Evolutionary conservation across 1,284 basidiomycete species (phyloP), one percentile per base, ranked within the genome.

Genomic region (Leccinum griseonigrum): DNA sequence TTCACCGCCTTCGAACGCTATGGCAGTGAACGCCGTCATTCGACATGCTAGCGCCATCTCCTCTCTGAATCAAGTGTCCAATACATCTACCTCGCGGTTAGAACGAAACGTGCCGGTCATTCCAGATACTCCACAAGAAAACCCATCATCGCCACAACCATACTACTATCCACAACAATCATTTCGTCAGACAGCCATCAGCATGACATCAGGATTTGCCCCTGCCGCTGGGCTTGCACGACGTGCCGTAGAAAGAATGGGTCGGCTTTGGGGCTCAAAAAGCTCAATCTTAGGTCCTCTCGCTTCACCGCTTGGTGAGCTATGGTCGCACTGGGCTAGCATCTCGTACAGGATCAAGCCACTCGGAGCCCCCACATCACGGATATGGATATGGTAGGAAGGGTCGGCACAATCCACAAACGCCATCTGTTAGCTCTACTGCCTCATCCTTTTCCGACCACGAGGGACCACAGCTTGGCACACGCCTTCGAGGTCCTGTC

Each of bases 181-280:
- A 40, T 77, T 82, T 64, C 79, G 86, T 34, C 85, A 87, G 66
- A 85, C 87, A 29, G 82, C 88, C n/a, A 82, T 89, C 64, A 90
- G 87, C 67, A 84, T 91, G 75, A 83, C 86, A 2, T 81, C 80
- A 57, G 82, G 85, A 43, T 78, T 90, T 60, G 85, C 84, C 2
- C 86, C 87, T 38, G 86, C 87, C 31, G 86, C 87, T 28, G 87
- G 87, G 9, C 78, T 88, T n/a, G 90, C 88, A 18, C 87, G 86
- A 67, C 83, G 86, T 63, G 89, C 90, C 3, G 88, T 88, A 4
- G 88, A 91, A 75, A 87, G 84, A 71, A 85, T 92, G 76, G 85
- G 86, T 54, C 82, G 85, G 57, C 85, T 84, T 43, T 84, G 81
- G 78, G 84, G 82, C 60, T 77, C 78, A n/a, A 76, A 83, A 57